Conservation (phyloP, 163 green algal species). For the Trebouxia gelatinosa region DNA sequence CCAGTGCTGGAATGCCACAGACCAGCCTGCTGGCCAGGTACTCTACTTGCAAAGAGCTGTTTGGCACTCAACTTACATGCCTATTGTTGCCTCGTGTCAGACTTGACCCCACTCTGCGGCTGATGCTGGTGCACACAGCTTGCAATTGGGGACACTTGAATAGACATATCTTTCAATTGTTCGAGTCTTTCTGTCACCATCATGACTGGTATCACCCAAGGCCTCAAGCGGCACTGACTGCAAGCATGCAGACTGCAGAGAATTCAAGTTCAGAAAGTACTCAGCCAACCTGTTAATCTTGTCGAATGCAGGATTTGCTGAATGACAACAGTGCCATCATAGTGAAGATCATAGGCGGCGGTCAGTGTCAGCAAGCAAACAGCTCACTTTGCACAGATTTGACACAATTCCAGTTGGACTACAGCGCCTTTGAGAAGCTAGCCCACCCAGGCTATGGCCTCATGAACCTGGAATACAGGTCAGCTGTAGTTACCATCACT, state of each 20-base stretch:
- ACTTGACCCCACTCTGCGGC: neutral
- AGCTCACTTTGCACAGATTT: slow-evolving; percentile 8
- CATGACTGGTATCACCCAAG: no score
- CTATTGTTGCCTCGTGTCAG: neutral
- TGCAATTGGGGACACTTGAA: neutral
- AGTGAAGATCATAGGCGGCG: neutral
- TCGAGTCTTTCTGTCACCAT: no score
- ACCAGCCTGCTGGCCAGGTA: neutral
- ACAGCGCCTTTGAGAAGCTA: slow-evolving; percentile 11
- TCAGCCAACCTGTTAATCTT: neutral
- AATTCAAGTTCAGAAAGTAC: neutral
- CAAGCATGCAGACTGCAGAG: no score
- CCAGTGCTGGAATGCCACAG: slow-evolving; percentile 10
- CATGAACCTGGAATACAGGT: slow-evolving; percentile 8
- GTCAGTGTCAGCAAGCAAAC: neutral
- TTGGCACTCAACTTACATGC: no score
- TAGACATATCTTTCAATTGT: neutral
- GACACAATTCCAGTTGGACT: slow-evolving; percentile 1
- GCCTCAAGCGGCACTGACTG: no score
- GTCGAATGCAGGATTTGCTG: slow-evolving; percentile 2
- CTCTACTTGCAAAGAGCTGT: neutral
- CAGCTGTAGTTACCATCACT: no score
- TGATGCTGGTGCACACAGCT: neutral
- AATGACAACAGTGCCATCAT: neutral
- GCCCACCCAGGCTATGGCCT: slow-evolving; percentile 19